Conservation (phyloP, 2,329 filamentous ascomycete species). For the Podosphaera xanthii region DNA sequence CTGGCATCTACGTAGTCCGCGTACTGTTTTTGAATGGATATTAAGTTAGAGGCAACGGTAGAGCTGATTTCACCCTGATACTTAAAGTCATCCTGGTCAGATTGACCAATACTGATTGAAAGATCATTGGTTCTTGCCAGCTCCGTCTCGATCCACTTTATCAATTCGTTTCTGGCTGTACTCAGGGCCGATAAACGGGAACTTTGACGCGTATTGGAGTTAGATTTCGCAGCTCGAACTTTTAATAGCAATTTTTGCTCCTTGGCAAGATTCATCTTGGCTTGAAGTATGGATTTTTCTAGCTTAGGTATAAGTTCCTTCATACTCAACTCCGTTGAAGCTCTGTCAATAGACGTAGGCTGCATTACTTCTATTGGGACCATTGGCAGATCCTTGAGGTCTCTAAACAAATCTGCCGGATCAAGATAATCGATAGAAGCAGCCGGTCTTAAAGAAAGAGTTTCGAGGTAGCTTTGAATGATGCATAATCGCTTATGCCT, state of each 20-base stretch:
- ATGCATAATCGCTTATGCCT: constrained; percentile 27
- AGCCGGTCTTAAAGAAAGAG: constrained; percentile 28
- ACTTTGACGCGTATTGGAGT: constrained; percentile 1
- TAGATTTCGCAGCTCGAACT: constrained; percentile 12
- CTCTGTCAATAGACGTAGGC: constrained; percentile 4
- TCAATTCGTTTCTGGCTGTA: constrained; percentile 33
- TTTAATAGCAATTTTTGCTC: constrained; percentile 32
- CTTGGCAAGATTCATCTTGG: constrained; percentile 31
- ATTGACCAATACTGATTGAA: constrained; percentile 16
- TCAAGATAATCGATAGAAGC: constrained; percentile 27
- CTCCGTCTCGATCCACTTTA: constrained; percentile 42
- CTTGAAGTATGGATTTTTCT: constrained; percentile 33
- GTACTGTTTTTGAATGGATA: constrained; percentile 29
- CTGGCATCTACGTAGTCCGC: constrained; percentile 27
- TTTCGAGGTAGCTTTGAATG: constrained; percentile 27
- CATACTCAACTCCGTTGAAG: constrained; percentile 20
- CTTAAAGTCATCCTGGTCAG: constrained; percentile 2
- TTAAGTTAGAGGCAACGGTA: constrained; percentile 7
- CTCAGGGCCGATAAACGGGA: constrained; percentile 26
- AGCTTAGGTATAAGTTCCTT: constrained; percentile 26
- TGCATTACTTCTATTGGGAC: constrained; percentile 12
- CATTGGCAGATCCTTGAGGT: constrained; percentile 10
- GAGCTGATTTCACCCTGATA: constrained; percentile 5
- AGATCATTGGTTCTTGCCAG: constrained; percentile 25
- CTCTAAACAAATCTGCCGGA: constrained; percentile 8